Evolutionary conservation across 345 rosid genomes (phyloP), one percentile per base, ranked within the genome.

Genomic region (Citrus reticulata): DNA sequence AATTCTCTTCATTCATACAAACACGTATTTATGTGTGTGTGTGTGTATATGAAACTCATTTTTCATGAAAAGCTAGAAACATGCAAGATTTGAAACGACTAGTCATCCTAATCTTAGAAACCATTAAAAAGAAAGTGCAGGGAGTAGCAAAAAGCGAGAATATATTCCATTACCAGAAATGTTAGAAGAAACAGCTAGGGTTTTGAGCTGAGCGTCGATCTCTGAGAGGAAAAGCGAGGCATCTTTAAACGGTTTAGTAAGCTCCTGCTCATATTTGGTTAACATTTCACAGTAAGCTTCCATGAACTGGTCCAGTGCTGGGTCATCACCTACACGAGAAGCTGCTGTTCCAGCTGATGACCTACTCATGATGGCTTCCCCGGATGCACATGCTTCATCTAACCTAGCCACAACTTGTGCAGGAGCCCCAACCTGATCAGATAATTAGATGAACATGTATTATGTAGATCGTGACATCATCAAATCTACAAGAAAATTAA

Each of bases 211-310:
- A 65, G 51, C 76, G 71, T 86, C 87, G 30, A 86, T 75, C 77
- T 80, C 81, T 29, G 79, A 77, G 68, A 86, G 83, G 61, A 86
- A 86, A 40, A 86, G 76, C 89, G 84, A 69, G 73, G 89, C 85
- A 80, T 86, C 89, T 40, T 82, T 84, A 70, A 86, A 69, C 32
- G 89, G 89, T 57, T 84, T 86, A 2, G 89, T 72, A 37, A 86
- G 87, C 25, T 84, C 89, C 74, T 84, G 83, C 72, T 86, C 89
- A 20, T 86, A 86, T 65, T 86, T 86, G 40, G 78, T 80, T 30
- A 86, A 73, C 89, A 86, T 86, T 82, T 86, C 89, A 69, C 86
- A 86, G 76, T 86, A 86, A 6, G 89, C 89, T 76, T 86, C 89
- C 89, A 86, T 86, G 81, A 86, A 86, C 66, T 86, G 89, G 75